Evolutionary conservation across 352 stramenopile genomes (phyloP), one percentile per base, ranked within the genome.

Genomic region (Nothophytophthora sp.): DNA sequence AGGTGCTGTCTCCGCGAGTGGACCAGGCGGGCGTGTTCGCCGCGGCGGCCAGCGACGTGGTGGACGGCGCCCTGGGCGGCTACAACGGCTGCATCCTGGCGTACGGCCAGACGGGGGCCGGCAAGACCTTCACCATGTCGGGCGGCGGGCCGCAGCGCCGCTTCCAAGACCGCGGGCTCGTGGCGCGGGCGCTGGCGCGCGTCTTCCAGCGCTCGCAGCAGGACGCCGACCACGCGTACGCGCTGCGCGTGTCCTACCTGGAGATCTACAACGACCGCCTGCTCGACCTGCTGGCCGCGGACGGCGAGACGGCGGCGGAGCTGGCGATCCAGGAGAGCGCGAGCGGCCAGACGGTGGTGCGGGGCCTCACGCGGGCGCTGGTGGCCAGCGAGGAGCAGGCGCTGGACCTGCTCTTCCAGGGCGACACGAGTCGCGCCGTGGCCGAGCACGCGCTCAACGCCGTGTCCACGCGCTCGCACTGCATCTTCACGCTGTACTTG

Each of bases 241-340:
- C 51, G 1, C 63, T 95, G 25, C 85, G 68, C 24, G 77, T 87
- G 29, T 90, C 73, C 18, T 95, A 90, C 58, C 64, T 96, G n/a
- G 84, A 96, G 55, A 86, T 96, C 7, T 95, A 96, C 76, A 97
- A 97, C 57, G 88, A 98, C 46, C 76, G 81, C 24, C 50, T 96
- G 11, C 91, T 79, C 47, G 89, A 97, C 63, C 54, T 97, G 55
- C 66, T 97, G n/a, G 75, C 61, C 8, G 32, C 44, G 60, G 57
- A 56, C 22, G 13, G 38, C 16, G 20, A 19, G 7, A 52, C 7
- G n/a, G 13, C 28, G 7, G 35, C 13, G 2, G 66, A 86, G 4
- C 49, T 86, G 15, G 66, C 72, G 27, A 77, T 87, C 38, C 75
- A 81, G 36, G 74, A 86, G 28, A 88, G 82, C 46, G 67, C 72